Percentiles rank a stretch among this genome's conserved stretches.
Evolutionary conservation across 2,329 filamentous ascomycete species (phyloP).

Genomic region (Neoarthrinium moseri): DNA sequence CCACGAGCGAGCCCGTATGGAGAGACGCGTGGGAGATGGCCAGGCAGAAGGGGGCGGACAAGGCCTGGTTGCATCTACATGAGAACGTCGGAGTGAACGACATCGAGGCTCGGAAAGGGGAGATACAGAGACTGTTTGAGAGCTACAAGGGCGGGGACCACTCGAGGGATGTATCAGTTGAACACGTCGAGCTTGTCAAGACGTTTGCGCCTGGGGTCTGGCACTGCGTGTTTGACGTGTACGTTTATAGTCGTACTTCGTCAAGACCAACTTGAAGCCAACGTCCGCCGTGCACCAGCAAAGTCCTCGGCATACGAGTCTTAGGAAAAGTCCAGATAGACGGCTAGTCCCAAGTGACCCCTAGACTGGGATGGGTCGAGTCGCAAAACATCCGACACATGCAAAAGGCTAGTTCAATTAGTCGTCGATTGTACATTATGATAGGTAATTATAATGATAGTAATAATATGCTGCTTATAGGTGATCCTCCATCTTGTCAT

Average conservation of each 20-base stretch:
- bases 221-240: conserved; percentile 69
- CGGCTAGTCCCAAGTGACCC: no score
- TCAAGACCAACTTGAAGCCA: no score
- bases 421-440: no score
- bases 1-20: conserved; percentile 57
- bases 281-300: no score
- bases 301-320: no score
- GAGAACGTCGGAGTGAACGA: conserved; percentile 62
- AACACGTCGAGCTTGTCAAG: conserved; percentile 65
- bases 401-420: no score
- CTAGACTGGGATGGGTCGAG: no score
- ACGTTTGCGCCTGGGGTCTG: conserved; percentile 68
- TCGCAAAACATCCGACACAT: conserved; percentile 13
- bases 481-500: no score
- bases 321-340: no score
- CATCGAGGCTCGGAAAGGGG: conserved; percentile 41
- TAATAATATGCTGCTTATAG: no score
- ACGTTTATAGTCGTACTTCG: no score
- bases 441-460: no score
- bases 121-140: conserved; percentile 49
- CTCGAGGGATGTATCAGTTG: conserved; percentile 34
- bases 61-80: conserved; percentile 63
- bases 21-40: conserved; percentile 46
- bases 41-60: conserved; percentile 23
- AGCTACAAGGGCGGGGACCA: conserved; percentile 7